These are phyloP conservation scores for Exophiala calicioides DNA, from an alignment of 2,329 filamentous ascomycete genomes.

Conservation along the genomic window DNA sequence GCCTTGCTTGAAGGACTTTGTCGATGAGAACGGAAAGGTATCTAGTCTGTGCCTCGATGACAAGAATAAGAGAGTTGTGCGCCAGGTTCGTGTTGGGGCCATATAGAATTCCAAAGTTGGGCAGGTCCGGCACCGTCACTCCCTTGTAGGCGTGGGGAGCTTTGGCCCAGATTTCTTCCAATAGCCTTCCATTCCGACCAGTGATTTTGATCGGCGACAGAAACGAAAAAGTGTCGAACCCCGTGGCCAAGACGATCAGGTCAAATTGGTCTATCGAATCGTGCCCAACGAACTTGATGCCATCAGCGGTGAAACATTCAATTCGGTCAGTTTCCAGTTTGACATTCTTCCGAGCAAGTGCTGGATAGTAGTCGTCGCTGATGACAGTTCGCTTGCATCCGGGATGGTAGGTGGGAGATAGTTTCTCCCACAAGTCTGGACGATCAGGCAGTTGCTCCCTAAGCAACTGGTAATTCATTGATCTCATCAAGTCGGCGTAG, in stretches of 20 bases:
- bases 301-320: constrained; percentile 45
- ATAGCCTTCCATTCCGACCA: constrained; percentile 45
- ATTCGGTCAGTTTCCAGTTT: constrained; percentile 54
- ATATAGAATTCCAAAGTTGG: constrained; percentile 60
- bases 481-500: constrained; percentile 44
- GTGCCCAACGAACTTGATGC: constrained; percentile 48
- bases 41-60: constrained; percentile 60
- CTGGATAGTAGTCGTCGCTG: constrained; percentile 58
- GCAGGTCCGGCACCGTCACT: constrained; percentile 51
- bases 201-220: constrained; percentile 57
- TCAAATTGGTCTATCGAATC: constrained; percentile 51
- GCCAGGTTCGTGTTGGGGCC: constrained; percentile 59
- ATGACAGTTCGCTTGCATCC: constrained; percentile 51
- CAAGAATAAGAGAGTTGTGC: constrained; percentile 59
- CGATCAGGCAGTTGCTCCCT: constrained; percentile 49
- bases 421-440: constrained; percentile 53
- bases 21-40: constrained; percentile 55
- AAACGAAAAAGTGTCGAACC: constrained; percentile 61
- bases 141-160: constrained; percentile 55
- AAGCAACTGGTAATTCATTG: constrained; percentile 42
- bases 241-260: constrained; percentile 60
- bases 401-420: constrained; percentile 55
- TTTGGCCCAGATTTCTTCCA: constrained; percentile 54
- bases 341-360: constrained; percentile 51
- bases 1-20: constrained; percentile 49